phyloP scores from a whole-genome alignment of 139 green algal species.

The Zygnema circumcarinatum region DNA sequence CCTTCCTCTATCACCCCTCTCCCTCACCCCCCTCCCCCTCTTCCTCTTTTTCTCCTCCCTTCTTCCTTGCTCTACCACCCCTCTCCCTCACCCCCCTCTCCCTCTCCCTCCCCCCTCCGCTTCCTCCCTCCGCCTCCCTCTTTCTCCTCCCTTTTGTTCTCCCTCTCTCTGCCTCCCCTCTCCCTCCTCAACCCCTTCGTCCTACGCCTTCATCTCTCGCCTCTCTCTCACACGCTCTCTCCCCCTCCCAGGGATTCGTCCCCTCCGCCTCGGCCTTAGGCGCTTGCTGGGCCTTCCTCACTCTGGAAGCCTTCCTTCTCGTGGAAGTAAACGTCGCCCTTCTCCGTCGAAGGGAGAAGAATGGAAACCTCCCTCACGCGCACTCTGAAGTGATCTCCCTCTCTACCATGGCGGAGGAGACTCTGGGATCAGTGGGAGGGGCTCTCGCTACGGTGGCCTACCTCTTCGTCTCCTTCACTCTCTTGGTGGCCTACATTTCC shows the following conservation, averaged over 20 bases:
- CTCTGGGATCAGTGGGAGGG: constrained; percentile 67
- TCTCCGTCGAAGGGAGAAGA: not conserved
- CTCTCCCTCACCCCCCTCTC: too few relatives aligned
- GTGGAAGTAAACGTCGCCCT: constrained; percentile 75
- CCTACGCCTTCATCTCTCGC: too few relatives aligned
- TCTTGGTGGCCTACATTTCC: constrained; percentile 67
- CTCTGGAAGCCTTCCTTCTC: constrained; percentile 70
- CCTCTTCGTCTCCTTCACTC: constrained; percentile 68
- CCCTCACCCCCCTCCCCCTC: too few relatives aligned
- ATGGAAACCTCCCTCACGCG: not conserved
- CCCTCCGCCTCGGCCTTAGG: constrained; percentile 60
- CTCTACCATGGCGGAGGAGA: constrained; percentile 61
- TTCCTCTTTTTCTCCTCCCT: too few relatives aligned
- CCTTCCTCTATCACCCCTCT: too few relatives aligned
- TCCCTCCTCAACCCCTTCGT: too few relatives aligned
- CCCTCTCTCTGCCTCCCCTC: too few relatives aligned
- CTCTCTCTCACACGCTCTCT: too few relatives aligned
- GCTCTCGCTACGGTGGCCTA: constrained; percentile 64
- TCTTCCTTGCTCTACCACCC: too few relatives aligned
- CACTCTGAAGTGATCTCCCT: constrained; percentile 49
- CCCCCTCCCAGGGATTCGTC: constrained; percentile 59
- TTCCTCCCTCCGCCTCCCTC: too few relatives aligned
- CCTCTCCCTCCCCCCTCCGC: too few relatives aligned
- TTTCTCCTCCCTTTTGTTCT: too few relatives aligned
- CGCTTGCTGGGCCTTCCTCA: constrained; percentile 69